Percentiles rank a stretch among this genome's conserved stretches.
Evolutionary conservation across 495 filamentous ascomycete species (phyloP).

Genomic region (Xylaria bambusicola): DNA sequence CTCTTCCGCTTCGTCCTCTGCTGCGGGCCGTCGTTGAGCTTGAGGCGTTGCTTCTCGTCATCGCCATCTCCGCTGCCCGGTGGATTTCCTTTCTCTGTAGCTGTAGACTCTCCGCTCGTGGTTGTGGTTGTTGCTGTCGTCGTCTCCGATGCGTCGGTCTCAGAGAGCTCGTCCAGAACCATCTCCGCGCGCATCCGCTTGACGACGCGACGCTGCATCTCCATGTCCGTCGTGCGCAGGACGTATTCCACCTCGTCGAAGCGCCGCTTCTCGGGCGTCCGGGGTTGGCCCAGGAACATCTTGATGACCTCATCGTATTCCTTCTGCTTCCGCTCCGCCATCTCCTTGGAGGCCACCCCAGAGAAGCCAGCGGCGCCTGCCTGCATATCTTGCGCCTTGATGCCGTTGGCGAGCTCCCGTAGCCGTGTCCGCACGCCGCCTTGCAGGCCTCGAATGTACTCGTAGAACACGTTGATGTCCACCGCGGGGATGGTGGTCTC

Average conservation of each 20-base stretch:
- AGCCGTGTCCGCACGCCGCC: constrained; percentile 65
- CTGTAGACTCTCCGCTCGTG: constrained; percentile 18
- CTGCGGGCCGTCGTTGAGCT: constrained; percentile 44
- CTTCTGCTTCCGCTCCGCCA: constrained; percentile 43
- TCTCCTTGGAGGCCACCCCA: constrained; percentile 38
- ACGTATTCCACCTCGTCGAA: constrained; percentile 52
- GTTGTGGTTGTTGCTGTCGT: constrained; percentile 29
- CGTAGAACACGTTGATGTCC: constrained; percentile 63
- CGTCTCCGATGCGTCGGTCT: constrained; percentile 38
- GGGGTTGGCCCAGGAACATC: constrained; percentile 38
- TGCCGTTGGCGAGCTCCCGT: constrained; percentile 60
- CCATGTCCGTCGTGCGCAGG: constrained; percentile 43
- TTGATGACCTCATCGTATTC: constrained; percentile 60
- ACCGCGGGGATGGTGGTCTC: constrained; percentile 61
- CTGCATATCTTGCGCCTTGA: constrained; percentile 53
- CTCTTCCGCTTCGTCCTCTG: constrained; percentile 56
- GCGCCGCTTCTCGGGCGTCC: constrained; percentile 33
- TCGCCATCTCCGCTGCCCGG: constrained; percentile 35
- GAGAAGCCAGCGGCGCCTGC: constrained; percentile 42
- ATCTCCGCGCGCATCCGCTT: constrained; percentile 54
- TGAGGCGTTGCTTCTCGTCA: constrained; percentile 38
- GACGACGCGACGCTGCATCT: constrained; percentile 47
- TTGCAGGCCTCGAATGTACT: constrained; percentile 72
- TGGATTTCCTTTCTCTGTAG: constrained; percentile 27
- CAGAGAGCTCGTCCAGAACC: constrained; percentile 47